These are phyloP conservation scores for Fusarium sp. DNA, from an alignment of 2,329 filamentous ascomycete species.

Conservation along the genomic window DNA sequence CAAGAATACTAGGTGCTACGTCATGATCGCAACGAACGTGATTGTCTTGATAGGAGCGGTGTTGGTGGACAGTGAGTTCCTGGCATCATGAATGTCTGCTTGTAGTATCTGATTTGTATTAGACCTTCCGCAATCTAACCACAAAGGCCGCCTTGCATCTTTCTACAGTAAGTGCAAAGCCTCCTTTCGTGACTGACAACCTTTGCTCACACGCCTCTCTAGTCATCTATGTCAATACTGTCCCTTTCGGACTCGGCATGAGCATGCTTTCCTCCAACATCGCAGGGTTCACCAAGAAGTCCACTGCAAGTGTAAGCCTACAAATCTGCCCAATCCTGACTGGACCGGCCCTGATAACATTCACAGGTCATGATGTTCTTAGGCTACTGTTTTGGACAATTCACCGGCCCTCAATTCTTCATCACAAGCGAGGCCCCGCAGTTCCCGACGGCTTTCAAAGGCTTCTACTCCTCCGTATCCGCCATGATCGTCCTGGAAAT, in stretches of 20 bases:
- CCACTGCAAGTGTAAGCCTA: background rate
- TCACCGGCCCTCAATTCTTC: background rate
- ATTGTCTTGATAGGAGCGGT: background rate
- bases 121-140: background rate
- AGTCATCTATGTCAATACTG: background rate
- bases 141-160: background rate
- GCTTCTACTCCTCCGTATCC: background rate
- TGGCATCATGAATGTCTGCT: accelerated
- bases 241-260: background rate
- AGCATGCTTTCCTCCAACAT: background rate
- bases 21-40: background rate
- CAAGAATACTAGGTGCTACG: background rate
- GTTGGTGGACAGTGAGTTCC: background rate
- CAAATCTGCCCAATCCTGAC: background rate
- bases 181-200: accelerated
- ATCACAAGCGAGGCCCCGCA: background rate
- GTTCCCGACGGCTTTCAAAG: background rate
- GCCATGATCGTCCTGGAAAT: background rate
- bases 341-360: accelerated
- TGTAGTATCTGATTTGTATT: background rate
- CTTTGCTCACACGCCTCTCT: accelerated
- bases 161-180: background rate
- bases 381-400: background rate
- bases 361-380: background rate
- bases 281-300: background rate